These are phyloP conservation scores for Eutrema heterophyllum DNA, from an alignment of 345 rosid species.

Conservation along the genomic window DNA sequence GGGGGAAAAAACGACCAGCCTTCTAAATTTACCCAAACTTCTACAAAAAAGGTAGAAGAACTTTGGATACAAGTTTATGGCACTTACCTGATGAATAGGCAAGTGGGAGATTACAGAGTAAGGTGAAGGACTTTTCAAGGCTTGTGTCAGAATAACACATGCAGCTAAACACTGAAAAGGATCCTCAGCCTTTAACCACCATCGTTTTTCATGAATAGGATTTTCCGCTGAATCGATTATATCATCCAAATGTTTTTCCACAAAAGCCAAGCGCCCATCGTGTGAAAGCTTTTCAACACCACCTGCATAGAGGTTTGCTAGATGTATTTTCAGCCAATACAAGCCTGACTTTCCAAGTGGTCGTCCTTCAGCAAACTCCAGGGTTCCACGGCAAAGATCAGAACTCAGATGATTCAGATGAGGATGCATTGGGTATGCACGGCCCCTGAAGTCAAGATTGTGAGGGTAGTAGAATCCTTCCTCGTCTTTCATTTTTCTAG, in stretches of 20 bases:
- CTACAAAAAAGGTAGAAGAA: not conserved
- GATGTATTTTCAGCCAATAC: slow-evolving; percentile 84
- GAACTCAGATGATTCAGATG: slow-evolving; percentile 92
- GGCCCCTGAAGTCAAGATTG: slow-evolving; percentile 97
- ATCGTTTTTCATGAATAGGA: slow-evolving; percentile 71
- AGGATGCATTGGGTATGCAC: slow-evolving; percentile 98
- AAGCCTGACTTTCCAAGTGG: slow-evolving; percentile 88
- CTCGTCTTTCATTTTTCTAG: slow-evolving; percentile 84
- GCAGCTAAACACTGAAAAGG: slow-evolving; percentile 99
- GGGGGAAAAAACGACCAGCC: not conserved
- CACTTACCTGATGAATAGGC: slow-evolving; percentile 91
- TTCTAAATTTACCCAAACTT: not conserved
- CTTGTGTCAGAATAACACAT: slow-evolving; percentile 77
- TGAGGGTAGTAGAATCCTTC: slow-evolving; percentile 98
- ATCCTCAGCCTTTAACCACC: slow-evolving; percentile 99
- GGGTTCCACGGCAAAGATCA: slow-evolving; percentile 93
- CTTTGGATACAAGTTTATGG: slow-evolving; percentile 3
- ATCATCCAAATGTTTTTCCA: slow-evolving; percentile 74
- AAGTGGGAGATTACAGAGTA: slow-evolving; percentile 62
- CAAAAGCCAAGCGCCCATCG: slow-evolving; percentile 76
- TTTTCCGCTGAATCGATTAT: slow-evolving; percentile 92
- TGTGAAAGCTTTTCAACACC: slow-evolving; percentile 93
- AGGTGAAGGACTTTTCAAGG: slow-evolving; percentile 81
- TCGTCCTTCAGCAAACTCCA: slow-evolving; percentile 92
- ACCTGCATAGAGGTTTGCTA: slow-evolving; percentile 84